Evolutionary conservation across 2,329 filamentous ascomycete species (phyloP).

Genomic region (Fusarium bulbicola): DNA sequence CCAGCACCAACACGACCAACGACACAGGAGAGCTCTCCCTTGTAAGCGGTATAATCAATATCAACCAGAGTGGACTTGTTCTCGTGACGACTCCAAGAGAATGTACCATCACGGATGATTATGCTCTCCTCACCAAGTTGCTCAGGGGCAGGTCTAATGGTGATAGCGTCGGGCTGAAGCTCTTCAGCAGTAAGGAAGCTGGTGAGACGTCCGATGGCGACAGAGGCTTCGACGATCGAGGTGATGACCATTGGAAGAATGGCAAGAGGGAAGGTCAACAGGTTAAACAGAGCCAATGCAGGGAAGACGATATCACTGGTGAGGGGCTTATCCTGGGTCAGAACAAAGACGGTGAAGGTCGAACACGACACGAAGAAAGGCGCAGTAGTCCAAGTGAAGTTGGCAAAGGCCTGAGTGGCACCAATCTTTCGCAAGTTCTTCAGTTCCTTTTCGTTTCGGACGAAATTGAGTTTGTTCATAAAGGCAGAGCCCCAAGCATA

Average conservation of each 20-base stretch:
- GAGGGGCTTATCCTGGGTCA: slow-evolving; percentile 81
- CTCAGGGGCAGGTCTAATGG: slow-evolving; percentile 72
- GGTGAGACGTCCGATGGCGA: slow-evolving; percentile 87
- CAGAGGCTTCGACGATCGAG: slow-evolving; percentile 93
- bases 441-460: slow-evolving; percentile 94
- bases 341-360: slow-evolving; percentile 93
- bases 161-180: slow-evolving; percentile 84
- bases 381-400: slow-evolving; percentile 97
- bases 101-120: slow-evolving; percentile 82
- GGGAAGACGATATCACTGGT: slow-evolving; percentile 97
- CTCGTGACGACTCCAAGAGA: slow-evolving; percentile 93
- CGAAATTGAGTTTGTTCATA: slow-evolving; percentile 95
- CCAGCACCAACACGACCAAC: slow-evolving; percentile 94
- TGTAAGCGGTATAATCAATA: slow-evolving; percentile 88
- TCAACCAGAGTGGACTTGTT: slow-evolving; percentile 76
- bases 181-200: slow-evolving; percentile 89
- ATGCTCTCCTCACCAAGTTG: slow-evolving; percentile 87
- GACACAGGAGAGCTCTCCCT: slow-evolving; percentile 91
- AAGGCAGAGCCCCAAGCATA: slow-evolving; percentile 98
- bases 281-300: slow-evolving; percentile 89
- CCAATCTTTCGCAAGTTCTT: slow-evolving; percentile 97
- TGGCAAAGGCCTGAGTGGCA: slow-evolving; percentile 90
- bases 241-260: slow-evolving; percentile 98
- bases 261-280: slow-evolving; percentile 92
- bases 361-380: slow-evolving; percentile 98